phyloP scores from a whole-genome alignment of 2,329 filamentous ascomycete genomes.

The Colletotrichum agaves region DNA sequence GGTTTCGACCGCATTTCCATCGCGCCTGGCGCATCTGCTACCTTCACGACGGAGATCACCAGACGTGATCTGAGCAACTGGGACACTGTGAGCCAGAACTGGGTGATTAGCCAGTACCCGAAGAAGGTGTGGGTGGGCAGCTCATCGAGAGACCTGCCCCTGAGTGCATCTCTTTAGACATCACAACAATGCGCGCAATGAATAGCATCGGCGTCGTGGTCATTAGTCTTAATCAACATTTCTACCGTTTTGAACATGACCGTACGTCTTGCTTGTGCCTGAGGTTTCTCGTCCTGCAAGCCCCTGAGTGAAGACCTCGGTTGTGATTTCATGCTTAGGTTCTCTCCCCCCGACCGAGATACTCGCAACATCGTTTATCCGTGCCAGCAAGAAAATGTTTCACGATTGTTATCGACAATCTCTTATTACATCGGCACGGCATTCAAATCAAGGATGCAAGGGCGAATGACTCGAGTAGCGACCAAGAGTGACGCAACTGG shows the following conservation, averaged over 20 bases:
- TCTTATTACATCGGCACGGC: background rate
- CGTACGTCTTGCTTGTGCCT: background rate
- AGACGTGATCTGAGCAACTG: constrained; percentile 89
- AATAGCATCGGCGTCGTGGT: constrained; percentile 10
- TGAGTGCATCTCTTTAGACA: constrained; percentile 47
- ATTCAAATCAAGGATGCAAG: constrained; percentile 3
- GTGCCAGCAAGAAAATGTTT: background rate
- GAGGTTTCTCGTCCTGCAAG: background rate
- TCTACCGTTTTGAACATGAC: background rate
- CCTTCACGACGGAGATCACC: constrained; percentile 76
- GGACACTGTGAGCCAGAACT: constrained; percentile 84
- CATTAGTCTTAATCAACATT: constrained; percentile 12
- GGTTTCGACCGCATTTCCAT: constrained; percentile 84
- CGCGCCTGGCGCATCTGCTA: constrained; percentile 72
- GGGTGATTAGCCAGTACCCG: constrained; percentile 68
- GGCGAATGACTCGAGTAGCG: constrained; percentile 15
- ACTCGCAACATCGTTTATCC: background rate
- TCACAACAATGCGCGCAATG: background rate
- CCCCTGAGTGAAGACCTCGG: background rate
- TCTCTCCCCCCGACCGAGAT: background rate
- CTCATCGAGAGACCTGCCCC: constrained; percentile 65
- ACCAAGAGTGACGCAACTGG: constrained; percentile 29
- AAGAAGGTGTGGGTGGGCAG: constrained; percentile 67
- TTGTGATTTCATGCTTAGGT: background rate
- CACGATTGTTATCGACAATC: background rate